Conservation (phyloP, 1,284 basidiomycete genomes). For the Ceratobasidium sp. region DNA sequence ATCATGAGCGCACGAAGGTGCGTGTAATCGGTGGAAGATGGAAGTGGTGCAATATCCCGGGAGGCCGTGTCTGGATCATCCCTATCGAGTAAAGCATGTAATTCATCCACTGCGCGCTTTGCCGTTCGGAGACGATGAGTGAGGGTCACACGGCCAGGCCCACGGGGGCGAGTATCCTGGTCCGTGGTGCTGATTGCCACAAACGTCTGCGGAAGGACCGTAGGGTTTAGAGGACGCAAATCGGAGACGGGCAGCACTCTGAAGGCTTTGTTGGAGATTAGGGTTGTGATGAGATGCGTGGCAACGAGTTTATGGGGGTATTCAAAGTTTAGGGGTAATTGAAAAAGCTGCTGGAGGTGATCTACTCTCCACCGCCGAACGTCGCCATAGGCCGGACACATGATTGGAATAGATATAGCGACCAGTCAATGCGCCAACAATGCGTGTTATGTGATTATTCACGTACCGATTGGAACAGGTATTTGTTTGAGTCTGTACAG, state of each 20-base stretch:
- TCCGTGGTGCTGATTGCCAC: slow-evolving; percentile 39
- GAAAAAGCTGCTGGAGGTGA: slow-evolving; percentile 38
- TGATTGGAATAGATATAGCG: not conserved
- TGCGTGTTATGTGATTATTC: not conserved
- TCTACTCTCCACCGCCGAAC: slow-evolving; percentile 35
- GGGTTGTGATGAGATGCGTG: slow-evolving; percentile 39
- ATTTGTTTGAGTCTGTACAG: slow-evolving; percentile 15
- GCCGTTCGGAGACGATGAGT: slow-evolving; percentile 41
- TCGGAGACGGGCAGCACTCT: slow-evolving; percentile 24
- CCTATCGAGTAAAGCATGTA: slow-evolving; percentile 34
- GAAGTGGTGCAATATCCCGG: slow-evolving; percentile 17
- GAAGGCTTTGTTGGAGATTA: slow-evolving; percentile 31
- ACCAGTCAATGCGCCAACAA: slow-evolving; percentile 20
- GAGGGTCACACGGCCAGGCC: slow-evolving; percentile 34
- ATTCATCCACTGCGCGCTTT: slow-evolving; percentile 37
- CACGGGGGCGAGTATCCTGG: slow-evolving; percentile 34
- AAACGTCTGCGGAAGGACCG: slow-evolving; percentile 39
- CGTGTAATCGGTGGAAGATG: slow-evolving; percentile 30
- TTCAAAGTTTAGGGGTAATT: slow-evolving; percentile 42
- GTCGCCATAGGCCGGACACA: slow-evolving; percentile 22
- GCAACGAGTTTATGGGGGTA: slow-evolving; percentile 37
- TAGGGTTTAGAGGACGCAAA: slow-evolving; percentile 34
- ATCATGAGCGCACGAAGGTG: slow-evolving; percentile 27
- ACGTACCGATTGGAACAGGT: slow-evolving; percentile 28
- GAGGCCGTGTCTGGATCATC: slow-evolving; percentile 25